Evolutionary conservation across 2,329 filamentous ascomycete species (phyloP).

Genomic region (Calonectria pseudoturangicola): DNA sequence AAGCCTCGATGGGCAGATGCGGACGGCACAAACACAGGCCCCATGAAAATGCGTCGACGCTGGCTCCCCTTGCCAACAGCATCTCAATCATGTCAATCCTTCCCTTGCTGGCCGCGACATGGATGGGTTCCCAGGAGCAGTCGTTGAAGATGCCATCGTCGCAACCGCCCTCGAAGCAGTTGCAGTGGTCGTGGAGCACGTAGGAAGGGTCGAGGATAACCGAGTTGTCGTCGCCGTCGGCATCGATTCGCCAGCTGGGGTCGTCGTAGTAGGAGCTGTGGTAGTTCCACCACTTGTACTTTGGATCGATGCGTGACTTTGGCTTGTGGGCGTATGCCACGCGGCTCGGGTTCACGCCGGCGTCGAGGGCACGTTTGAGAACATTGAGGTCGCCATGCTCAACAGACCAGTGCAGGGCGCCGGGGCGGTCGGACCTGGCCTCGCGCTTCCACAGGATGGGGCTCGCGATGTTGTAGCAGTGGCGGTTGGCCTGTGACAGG

Average conservation of each 20-base stretch:
- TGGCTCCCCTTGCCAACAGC: constrained; percentile 51
- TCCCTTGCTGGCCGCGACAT: constrained; percentile 54
- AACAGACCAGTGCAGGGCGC: constrained; percentile 54
- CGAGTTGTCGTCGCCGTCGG: constrained; percentile 51
- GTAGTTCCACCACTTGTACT: constrained; percentile 55
- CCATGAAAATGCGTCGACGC: constrained; percentile 52
- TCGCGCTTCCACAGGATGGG: constrained; percentile 55
- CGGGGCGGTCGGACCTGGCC: constrained; percentile 51
- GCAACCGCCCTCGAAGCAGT: constrained; percentile 53
- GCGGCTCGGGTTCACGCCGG: constrained; percentile 50
- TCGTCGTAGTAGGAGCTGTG: constrained; percentile 54
- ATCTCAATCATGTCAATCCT: constrained; percentile 53
- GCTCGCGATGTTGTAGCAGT: constrained; percentile 52
- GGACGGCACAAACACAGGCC: constrained; percentile 54
- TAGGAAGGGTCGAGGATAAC: constrained; percentile 53
- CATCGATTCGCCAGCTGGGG: constrained; percentile 51
- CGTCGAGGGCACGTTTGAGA: constrained; percentile 51
- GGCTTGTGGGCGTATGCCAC: constrained; percentile 52
- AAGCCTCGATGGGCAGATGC: constrained; percentile 53
- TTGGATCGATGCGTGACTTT: constrained; percentile 50
- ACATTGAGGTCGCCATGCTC: constrained; percentile 49
- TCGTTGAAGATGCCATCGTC: constrained; percentile 56
- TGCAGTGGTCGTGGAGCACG: constrained; percentile 51
- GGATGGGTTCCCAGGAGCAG: constrained; percentile 54
- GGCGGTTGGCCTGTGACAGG: constrained; percentile 50